Evolutionary conservation across 2,329 filamentous ascomycete genomes (phyloP).

Genomic region (Trichophyton benhamiae): DNA sequence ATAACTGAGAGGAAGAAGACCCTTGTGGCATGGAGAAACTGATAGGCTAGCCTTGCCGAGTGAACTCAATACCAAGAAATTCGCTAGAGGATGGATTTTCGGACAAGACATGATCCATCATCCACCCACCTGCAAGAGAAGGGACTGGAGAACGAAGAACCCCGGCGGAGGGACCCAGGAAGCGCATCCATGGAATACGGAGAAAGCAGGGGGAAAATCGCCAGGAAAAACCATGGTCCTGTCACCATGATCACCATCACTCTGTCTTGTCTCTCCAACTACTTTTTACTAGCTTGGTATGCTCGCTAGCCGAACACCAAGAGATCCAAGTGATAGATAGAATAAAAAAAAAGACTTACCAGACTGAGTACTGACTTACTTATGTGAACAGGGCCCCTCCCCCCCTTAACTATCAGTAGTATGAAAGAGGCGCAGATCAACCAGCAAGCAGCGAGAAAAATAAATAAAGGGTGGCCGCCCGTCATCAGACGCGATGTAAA

Average conservation of each 20-base stretch:
- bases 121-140: background rate
- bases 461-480: background rate
- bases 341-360: no score
- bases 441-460: background rate
- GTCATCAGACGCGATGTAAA: background rate
- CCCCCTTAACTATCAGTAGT: background rate
- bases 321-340: no score
- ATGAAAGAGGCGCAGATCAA: background rate
- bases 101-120: background rate
- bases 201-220: no score
- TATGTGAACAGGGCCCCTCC: background rate
- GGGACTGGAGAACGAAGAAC: background rate
- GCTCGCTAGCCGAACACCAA: background rate
- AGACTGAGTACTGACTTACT: background rate
- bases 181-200: no score
- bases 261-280: background rate
- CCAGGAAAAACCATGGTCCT: background rate
- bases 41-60: background rate
- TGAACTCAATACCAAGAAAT: background rate
- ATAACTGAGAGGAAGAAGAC: background rate
- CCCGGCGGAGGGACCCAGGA: no score
- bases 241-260: no score
- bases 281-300: background rate
- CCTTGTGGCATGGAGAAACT: background rate
- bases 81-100: background rate